phyloP scores from a whole-genome alignment of 805 yeast genomes.

The Ogataea chonburiensis region DNA sequence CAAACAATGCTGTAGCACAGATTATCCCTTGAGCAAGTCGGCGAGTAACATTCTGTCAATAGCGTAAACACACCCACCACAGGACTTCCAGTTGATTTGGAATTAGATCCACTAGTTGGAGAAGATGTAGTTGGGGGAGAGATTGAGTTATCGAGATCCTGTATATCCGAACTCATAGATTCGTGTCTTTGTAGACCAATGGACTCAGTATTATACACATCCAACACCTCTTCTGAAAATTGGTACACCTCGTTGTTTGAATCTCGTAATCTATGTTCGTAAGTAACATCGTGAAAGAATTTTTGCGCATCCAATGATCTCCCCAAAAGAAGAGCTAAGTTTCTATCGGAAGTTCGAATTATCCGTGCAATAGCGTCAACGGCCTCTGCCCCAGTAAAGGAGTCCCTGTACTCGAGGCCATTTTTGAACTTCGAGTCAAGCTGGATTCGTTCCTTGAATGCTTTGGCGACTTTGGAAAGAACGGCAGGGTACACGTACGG shows the following conservation, averaged over 20 bases:
- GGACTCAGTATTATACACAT: constrained; percentile 25
- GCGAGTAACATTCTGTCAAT: constrained; percentile 92
- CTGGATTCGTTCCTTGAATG: constrained; percentile 67
- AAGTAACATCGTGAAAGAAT: constrained; percentile 91
- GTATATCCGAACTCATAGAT: constrained; percentile 25
- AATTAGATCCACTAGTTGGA: constrained; percentile 14
- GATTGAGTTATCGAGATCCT: constrained; percentile 16
- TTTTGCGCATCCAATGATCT: constrained; percentile 92
- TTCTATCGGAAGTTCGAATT: constrained; percentile 86
- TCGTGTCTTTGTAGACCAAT: constrained; percentile 26
- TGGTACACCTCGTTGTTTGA: constrained; percentile 85
- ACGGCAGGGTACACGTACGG: constrained; percentile 89
- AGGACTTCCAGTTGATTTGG: constrained; percentile 16
- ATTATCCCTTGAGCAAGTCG: constrained; percentile 87
- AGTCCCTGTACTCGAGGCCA: constrained; percentile 87
- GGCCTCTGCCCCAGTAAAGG: constrained; percentile 92
- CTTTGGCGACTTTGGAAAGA: constrained; percentile 77
- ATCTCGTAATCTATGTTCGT: constrained; percentile 89
- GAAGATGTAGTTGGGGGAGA: constrained; percentile 20
- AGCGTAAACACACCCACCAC: constrained; percentile 93
- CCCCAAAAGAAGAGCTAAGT: constrained; percentile 83
- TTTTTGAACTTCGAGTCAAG: constrained; percentile 82
- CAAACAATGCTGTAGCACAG: constrained; percentile 95
- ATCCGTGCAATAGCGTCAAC: constrained; percentile 86
- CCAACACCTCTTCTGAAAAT: constrained; percentile 55